A percentile compares a stretch with the other conserved stretches of the same genome.
Conservation (phyloP, 2,329 filamentous ascomycete species). For the Cadophora luteo-olivacea region DNA sequence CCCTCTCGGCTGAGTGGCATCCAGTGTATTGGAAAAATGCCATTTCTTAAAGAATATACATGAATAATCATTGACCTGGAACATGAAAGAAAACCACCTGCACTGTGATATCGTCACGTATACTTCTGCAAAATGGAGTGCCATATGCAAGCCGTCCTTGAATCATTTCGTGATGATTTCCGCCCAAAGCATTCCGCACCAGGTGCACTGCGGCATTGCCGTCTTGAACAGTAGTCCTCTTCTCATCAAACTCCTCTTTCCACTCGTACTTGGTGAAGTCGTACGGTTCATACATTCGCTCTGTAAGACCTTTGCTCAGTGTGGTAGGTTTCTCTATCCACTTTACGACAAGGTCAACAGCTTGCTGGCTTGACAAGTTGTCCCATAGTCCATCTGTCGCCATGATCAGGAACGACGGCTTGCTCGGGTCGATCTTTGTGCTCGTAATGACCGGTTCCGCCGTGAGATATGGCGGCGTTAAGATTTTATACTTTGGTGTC, state of each 20-base stretch:
- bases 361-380: slow-evolving; percentile 60
- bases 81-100: slow-evolving; percentile 19
- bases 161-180: slow-evolving; percentile 21
- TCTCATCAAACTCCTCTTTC: slow-evolving; percentile 6
- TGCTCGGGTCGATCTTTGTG: slow-evolving; percentile 54
- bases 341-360: slow-evolving; percentile 58
- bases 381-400: slow-evolving; percentile 74
- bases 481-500: slow-evolving; percentile 1
- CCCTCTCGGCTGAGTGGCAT: neutral
- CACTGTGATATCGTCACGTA: slow-evolving; percentile 19
- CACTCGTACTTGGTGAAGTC: neutral
- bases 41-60: neutral
- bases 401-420: slow-evolving; percentile 63
- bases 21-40: neutral
- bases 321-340: slow-evolving; percentile 18
- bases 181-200: slow-evolving; percentile 21
- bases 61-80: neutral
- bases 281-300: slow-evolving; percentile 4
- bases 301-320: neutral
- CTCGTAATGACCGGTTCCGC: slow-evolving; percentile 70
- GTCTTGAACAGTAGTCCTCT: slow-evolving; percentile 15
- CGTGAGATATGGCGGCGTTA: slow-evolving; percentile 70
- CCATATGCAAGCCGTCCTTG: slow-evolving; percentile 13
- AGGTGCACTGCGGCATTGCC: slow-evolving; percentile 20
- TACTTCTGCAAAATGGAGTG: slow-evolving; percentile 5